These are phyloP conservation scores for Danielozyma ontarioensis DNA, from an alignment of 805 yeast genomes.

Conservation along the genomic window DNA sequence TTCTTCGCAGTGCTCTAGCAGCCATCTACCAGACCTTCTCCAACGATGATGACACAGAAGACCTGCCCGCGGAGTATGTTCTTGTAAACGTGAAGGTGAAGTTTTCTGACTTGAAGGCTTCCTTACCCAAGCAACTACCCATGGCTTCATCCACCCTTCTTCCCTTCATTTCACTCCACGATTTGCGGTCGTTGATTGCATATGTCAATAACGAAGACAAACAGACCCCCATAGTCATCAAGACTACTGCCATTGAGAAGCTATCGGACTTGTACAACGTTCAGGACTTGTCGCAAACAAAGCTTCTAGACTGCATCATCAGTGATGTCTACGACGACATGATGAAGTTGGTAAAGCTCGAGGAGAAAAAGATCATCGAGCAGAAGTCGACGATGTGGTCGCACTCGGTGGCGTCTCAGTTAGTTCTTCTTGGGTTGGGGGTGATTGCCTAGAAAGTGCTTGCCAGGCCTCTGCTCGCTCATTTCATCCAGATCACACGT, in stretches of 20 bases:
- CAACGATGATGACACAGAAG: constrained; percentile 8
- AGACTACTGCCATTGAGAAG: constrained; percentile 37
- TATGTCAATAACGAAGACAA: constrained; percentile 44
- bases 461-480: no score
- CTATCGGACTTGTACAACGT: constrained; percentile 33
- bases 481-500: no score
- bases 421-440: constrained; percentile 54
- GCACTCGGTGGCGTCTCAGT: constrained; percentile 53
- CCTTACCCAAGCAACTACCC: constrained; percentile 44
- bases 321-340: constrained; percentile 57
- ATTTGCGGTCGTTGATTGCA: constrained; percentile 55
- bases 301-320: constrained; percentile 45
- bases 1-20: constrained; percentile 35
- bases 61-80: constrained; percentile 40
- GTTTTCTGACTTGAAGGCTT: constrained; percentile 58
- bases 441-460: constrained; percentile 40
- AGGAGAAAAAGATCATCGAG: constrained; percentile 42
- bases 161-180: constrained; percentile 54
- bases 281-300: constrained; percentile 36
- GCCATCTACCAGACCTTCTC: constrained; percentile 39
- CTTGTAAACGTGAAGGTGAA: constrained; percentile 63
- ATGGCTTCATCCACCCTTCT: constrained; percentile 45
- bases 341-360: constrained; percentile 47
- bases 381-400: constrained; percentile 53
- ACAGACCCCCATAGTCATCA: constrained; percentile 26